phyloP scores from a whole-genome alignment of 2,329 filamentous ascomycete species.

The Pseudogymnoascus sp. region DNA sequence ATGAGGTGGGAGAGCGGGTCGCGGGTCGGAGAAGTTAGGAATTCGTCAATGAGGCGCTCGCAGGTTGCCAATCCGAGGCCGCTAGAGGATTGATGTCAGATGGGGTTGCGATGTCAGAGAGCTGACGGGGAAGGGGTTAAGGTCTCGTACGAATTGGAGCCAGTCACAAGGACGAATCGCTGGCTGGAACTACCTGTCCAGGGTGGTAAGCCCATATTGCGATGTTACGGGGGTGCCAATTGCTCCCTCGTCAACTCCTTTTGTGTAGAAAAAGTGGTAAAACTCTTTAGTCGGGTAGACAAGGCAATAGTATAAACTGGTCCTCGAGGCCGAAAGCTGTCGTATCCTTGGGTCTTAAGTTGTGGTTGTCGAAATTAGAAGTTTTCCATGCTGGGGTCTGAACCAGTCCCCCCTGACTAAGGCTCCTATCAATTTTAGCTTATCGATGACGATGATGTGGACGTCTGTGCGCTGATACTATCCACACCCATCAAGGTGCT shows the following conservation, averaged over 20 bases:
- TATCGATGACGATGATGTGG: neutral
- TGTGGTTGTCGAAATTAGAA: neutral
- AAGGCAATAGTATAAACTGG: neutral
- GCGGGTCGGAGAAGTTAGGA: slow-evolving; percentile 60
- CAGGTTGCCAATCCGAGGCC: slow-evolving; percentile 81
- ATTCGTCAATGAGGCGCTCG: slow-evolving; percentile 82
- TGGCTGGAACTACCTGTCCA: slow-evolving; percentile 34
- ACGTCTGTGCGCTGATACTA: neutral
- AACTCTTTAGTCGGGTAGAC: neutral
- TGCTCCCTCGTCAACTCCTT: neutral
- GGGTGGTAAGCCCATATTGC: slow-evolving; percentile 26
- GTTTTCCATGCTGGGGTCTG: neutral
- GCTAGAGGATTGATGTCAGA: slow-evolving; percentile 41
- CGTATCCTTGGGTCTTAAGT: neutral
- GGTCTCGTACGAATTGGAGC: slow-evolving; percentile 37
- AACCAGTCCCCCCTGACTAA: neutral
- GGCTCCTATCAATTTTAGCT: neutral
- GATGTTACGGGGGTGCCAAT: neutral
- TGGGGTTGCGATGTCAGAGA: neutral
- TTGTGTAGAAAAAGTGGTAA: neutral
- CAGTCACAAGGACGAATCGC: slow-evolving; percentile 66
- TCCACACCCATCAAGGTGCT: neutral
- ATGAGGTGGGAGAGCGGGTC: slow-evolving; percentile 61
- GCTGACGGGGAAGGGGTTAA: neutral
- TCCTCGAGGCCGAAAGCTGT: neutral